Base-by-base conservation (phyloP, 495 filamentous ascomycete genomes). In the Peziza echinospora region DNA sequence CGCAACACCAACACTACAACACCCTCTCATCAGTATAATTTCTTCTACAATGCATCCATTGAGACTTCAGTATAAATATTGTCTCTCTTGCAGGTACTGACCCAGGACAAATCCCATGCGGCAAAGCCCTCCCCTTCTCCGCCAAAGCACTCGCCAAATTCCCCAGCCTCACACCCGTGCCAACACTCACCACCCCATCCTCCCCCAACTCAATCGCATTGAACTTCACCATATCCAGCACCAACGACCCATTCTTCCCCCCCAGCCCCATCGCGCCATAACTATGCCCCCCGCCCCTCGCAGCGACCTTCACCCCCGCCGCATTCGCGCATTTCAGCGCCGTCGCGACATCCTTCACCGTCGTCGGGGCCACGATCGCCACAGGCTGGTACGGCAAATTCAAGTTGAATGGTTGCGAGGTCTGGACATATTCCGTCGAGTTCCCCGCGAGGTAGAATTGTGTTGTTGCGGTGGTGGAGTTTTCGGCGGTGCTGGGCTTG, bases 201-300 rank as follows among this genome's bases (percentile, higher is more conserved):
- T n/a, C n/a, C n/a, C n/a, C n/a, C n/a, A n/a, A n/a, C n/a, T n/a
- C n/a, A n/a, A n/a, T n/a, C 2, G 41, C 43, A 16, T 65, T 50
- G 47, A 77, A 62, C 13, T 67, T 66, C 49, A 69, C 51, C 49
- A 80, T 58, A 49, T 76, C 69, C 49, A 80, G 65, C 54, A 73
- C 66, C 25, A 78, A 60, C 21, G 64, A 67, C 10, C 74, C 72
- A 54, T 72, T 61, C 11, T 62, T 54, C 11, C 71, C 70, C 22
- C 73, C 70, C 42, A 57, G 57, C 19, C 64, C 63, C 52, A 70
- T 71, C 3, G 71, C 75, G 1, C 66, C 75, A 62, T 78, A 84
- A 11, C 75, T 80, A 55, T 85, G 82, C 0, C 82, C 82, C 10
- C 82, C 82, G 26, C 71, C 74, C 52, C 69, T 73, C 8, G 79